phyloP scores from a whole-genome alignment of 208 protist species.

The Crithidia brevicula region DNA sequence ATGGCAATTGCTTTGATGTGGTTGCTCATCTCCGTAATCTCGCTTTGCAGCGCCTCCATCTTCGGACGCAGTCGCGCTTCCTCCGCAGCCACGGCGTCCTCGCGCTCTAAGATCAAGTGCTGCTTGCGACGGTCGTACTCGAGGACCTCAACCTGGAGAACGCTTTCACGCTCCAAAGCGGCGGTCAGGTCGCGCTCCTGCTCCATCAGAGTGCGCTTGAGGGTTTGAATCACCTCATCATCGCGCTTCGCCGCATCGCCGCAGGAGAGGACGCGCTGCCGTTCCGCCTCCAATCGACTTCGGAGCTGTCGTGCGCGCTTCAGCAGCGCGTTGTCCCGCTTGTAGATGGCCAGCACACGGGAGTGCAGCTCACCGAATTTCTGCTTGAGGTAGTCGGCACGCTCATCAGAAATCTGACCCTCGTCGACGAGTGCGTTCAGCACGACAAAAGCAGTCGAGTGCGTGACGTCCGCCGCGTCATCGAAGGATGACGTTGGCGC shows the following conservation, averaged over 20 bases:
- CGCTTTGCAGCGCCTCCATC: slow-evolving; percentile 74
- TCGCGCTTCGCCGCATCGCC: slow-evolving; percentile 79
- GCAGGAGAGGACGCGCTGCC: slow-evolving; percentile 64
- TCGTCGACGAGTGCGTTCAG: slow-evolving; percentile 89
- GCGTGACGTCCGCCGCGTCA: slow-evolving; percentile 85
- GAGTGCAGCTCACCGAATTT: slow-evolving; percentile 89
- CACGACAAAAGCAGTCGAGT: slow-evolving; percentile 84
- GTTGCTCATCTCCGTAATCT: slow-evolving; percentile 75
- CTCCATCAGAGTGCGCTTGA: slow-evolving; percentile 78
- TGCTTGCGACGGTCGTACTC: slow-evolving; percentile 92
- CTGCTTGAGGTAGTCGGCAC: slow-evolving; percentile 83
- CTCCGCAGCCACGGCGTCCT: slow-evolving; percentile 89
- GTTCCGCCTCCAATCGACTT: slow-evolving; percentile 80
- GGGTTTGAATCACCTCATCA: slow-evolving; percentile 83
- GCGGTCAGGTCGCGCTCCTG: slow-evolving; percentile 78
- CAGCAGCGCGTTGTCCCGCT: slow-evolving; percentile 87
- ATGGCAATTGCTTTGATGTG: slow-evolving; percentile 74
- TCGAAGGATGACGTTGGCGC: slow-evolving; percentile 30
- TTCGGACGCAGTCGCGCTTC: slow-evolving; percentile 85
- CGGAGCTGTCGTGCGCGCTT: slow-evolving; percentile 86
- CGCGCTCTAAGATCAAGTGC: slow-evolving; percentile 83
- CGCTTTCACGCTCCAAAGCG: slow-evolving; percentile 88
- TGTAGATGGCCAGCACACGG: slow-evolving; percentile 89
- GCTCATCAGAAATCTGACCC: slow-evolving; percentile 85
- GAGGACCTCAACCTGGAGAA: slow-evolving; percentile 91